Conservation (phyloP, 192 early-diverging fungal genomes). For the Entrophospora sp. region DNA sequence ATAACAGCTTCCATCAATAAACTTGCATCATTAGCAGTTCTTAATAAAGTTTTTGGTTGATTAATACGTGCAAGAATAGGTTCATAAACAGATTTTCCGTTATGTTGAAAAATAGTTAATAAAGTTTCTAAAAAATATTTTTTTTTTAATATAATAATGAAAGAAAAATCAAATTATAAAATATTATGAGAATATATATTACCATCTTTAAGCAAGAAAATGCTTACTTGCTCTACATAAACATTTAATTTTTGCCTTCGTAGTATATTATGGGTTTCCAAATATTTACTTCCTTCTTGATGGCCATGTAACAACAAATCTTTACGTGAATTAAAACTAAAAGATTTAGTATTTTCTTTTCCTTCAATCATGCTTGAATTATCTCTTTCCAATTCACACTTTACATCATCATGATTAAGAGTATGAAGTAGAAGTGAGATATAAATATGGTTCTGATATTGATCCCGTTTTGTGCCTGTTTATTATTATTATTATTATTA, state of each 20-base stretch:
- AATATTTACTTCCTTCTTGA: not conserved
- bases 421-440: constrained; percentile 22
- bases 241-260: constrained; percentile 1
- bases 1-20: constrained; percentile 38
- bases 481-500: no score
- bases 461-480: constrained; percentile 21
- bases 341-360: no score
- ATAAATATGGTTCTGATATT: constrained; percentile 18
- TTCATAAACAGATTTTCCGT: constrained; percentile 25
- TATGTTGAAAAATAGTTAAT: constrained; percentile 33
- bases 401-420: not conserved
- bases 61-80: constrained; percentile 29
- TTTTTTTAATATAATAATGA: no score
- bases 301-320: not conserved
- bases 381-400: not conserved
- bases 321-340: not conserved
- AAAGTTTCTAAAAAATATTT: no score
- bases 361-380: no score
- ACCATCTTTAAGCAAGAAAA: constrained; percentile 28
- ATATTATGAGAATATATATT: not conserved
- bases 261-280: constrained; percentile 3
- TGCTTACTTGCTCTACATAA: constrained; percentile 29
- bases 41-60: constrained; percentile 22
- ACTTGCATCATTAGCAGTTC: constrained; percentile 30
- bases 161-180: no score